phyloP scores from a whole-genome alignment of 768 basidiomycete species.

The Arthromyces matolae region DNA sequence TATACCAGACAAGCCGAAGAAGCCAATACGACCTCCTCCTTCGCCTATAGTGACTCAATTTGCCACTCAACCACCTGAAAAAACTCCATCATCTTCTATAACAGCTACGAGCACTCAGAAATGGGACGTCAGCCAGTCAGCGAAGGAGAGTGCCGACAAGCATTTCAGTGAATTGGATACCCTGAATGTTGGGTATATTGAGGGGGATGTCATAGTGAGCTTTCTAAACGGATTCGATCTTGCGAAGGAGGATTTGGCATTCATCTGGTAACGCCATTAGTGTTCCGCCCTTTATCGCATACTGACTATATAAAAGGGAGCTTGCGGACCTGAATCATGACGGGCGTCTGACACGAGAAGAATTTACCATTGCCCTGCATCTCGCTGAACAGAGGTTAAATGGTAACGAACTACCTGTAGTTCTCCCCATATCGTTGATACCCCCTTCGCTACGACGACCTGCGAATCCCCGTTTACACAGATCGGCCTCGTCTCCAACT shows the following conservation, averaged over 20 bases:
- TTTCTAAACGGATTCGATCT: slow-evolving; percentile 32
- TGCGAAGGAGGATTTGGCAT: slow-evolving; percentile 29
- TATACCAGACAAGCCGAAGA: no score
- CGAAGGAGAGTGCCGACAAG: slow-evolving; percentile 27
- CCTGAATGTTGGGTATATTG: slow-evolving; percentile 27
- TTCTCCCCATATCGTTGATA: slow-evolving; percentile 30
- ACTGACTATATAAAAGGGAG: slow-evolving; percentile 22
- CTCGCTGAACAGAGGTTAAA: slow-evolving; percentile 29
- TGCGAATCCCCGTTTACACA: slow-evolving; percentile 4
- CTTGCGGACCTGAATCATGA: slow-evolving; percentile 33
- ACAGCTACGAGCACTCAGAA: neutral
- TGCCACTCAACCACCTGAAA: neutral
- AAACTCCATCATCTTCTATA: slow-evolving; percentile 1
- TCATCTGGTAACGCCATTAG: slow-evolving; percentile 31
- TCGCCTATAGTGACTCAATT: neutral
- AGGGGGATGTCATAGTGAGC: slow-evolving; percentile 28
- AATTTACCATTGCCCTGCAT: slow-evolving; percentile 36
- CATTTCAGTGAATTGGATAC: slow-evolving; percentile 31
- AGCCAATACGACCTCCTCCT: neutral
- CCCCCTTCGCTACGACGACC: slow-evolving; percentile 24
- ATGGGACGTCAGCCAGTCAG: slow-evolving; percentile 27
- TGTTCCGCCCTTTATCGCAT: neutral
- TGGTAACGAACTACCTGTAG: slow-evolving; percentile 30
- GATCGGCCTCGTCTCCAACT: neutral
- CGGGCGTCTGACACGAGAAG: slow-evolving; percentile 31